phyloP scores from a whole-genome alignment of 1,139 yeast genomes.

The Diutina pseudorugosa region DNA sequence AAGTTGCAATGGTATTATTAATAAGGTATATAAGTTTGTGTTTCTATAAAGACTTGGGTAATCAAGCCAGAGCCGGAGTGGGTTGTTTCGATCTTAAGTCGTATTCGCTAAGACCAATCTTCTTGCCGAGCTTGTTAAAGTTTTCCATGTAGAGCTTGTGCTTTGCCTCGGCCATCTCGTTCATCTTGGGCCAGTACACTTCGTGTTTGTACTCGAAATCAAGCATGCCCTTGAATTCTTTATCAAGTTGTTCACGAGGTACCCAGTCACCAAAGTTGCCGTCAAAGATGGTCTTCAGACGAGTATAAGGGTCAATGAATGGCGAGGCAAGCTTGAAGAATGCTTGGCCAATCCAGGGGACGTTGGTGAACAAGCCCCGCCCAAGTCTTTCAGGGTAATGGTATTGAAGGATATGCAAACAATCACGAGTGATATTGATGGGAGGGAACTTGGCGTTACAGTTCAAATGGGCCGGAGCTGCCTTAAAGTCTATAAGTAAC shows the following conservation, averaged over 20 bases:
- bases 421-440: conserved; percentile 13
- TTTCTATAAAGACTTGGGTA: too few species aligned
- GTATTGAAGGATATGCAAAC: conserved; percentile 11
- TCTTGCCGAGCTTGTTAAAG: conserved; percentile 27
- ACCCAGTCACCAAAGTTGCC: conserved; percentile 35
- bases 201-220: conserved; percentile 32
- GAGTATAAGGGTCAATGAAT: conserved; percentile 37
- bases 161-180: conserved; percentile 25
- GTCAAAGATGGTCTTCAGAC: conserved; percentile 37
- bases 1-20: neutral
- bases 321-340: conserved; percentile 36
- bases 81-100: conserved; percentile 17
- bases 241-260: conserved; percentile 33
- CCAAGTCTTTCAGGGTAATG: conserved; percentile 32
- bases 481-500: conserved; percentile 74
- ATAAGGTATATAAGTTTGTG: too few species aligned
- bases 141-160: conserved; percentile 23
- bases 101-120: conserved; percentile 33
- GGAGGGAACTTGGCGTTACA: conserved; percentile 2
- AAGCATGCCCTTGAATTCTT: conserved; percentile 32
- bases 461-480: neutral
- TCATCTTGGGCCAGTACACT: conserved; percentile 32
- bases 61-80: too few species aligned
- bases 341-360: conserved; percentile 37
- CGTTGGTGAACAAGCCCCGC: conserved; percentile 33